Evolutionary conservation across 164 flowering plant genomes (phyloP).

Genomic region (Kalanchoe fedtschenkoi): DNA sequence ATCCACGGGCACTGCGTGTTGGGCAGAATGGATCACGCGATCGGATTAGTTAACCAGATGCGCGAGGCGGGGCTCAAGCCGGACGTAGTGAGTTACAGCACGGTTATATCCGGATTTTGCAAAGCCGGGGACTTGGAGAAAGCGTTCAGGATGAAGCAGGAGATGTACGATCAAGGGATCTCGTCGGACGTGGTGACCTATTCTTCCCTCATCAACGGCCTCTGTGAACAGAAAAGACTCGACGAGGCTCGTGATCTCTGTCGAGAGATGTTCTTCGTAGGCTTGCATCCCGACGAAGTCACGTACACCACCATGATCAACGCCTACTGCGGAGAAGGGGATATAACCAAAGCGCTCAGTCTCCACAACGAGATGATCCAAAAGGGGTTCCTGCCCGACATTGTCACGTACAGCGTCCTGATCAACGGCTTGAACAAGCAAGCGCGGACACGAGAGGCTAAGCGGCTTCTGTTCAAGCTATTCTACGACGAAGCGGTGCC

Average conservation of each 20-base stretch:
- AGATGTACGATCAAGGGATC: conserved; percentile 58
- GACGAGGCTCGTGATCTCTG: conserved; percentile 57
- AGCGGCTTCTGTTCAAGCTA: conserved; percentile 49
- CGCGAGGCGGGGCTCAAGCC: conserved; percentile 40
- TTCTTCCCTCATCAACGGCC: conserved; percentile 68
- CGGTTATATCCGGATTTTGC: conserved; percentile 62
- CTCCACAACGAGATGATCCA: conserved; percentile 70
- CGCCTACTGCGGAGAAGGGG: conserved; percentile 66
- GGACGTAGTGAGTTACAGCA: conserved; percentile 66
- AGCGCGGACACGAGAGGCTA: conserved; percentile 73
- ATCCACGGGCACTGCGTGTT: conserved; percentile 57
- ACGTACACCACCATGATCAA: conserved; percentile 68
- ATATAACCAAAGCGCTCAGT: conserved; percentile 38
- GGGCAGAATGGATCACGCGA: conserved; percentile 57
- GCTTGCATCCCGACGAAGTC: conserved; percentile 58
- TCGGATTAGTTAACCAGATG: conserved; percentile 40
- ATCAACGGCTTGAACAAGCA: conserved; percentile 71
- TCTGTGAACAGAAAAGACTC: conserved; percentile 50
- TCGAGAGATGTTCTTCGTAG: conserved; percentile 50
- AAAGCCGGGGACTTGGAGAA: conserved; percentile 35
- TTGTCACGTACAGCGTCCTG: conserved; percentile 75
- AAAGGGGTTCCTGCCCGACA: conserved; percentile 68
- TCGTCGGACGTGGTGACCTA: conserved; percentile 56
- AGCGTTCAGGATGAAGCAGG: conserved; percentile 45
- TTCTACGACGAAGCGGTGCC: conserved; percentile 57